Base-by-base conservation (phyloP, 1,139 yeast genomes). In the Lodderomyces parapsilosis region DNA sequence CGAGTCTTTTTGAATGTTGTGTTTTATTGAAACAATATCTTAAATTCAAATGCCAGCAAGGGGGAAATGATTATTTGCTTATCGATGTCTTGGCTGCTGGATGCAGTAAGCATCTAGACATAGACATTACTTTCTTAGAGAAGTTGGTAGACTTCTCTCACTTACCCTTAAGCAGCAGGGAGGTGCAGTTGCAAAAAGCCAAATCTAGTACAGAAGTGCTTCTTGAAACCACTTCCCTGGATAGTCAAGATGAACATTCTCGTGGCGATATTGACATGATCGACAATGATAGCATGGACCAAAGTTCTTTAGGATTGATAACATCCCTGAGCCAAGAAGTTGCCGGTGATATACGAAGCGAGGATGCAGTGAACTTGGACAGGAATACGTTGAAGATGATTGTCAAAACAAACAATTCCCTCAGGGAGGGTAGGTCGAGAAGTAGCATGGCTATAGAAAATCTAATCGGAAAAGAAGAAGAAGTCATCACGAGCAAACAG, bases 11-110 rank as follows among this genome's bases (percentile, higher is more conserved):
- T 2, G 41, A 41, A 14, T 38, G 43, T 15, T 39, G 44, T 13
- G 38, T 31, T 17, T 34, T 48, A n/a, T 51, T 51, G 43, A 38
- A 40, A 22, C n/a, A 14, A 3, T 55, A 56, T 36, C 41, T 56
- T 31, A 38, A n/a, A 17, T 15, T 38, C 3, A 38, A 18, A 13
- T 31, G 45, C 18, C 42, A 40, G 13, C 43, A 45, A 7, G 31
- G 36, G 8, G 36, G 37, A 3, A 33, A 18, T 13, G 46, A 46
- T 28, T 39, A 45, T n/a, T 41, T 32, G 14, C 39, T 51, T 20
- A 39, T 53, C 11, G 57, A 53, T 39, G 39, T 42, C 30, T 38
- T 52, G 27, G 35, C 47, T 11, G 25, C 44, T 2, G 38, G 44
- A 6, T 43, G 54, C 24, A 39, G 25, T 15, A 38, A 36, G 4